Base-by-base conservation (phyloP, 2,329 filamentous ascomycete genomes). In the Fusarium luffae region DNA sequence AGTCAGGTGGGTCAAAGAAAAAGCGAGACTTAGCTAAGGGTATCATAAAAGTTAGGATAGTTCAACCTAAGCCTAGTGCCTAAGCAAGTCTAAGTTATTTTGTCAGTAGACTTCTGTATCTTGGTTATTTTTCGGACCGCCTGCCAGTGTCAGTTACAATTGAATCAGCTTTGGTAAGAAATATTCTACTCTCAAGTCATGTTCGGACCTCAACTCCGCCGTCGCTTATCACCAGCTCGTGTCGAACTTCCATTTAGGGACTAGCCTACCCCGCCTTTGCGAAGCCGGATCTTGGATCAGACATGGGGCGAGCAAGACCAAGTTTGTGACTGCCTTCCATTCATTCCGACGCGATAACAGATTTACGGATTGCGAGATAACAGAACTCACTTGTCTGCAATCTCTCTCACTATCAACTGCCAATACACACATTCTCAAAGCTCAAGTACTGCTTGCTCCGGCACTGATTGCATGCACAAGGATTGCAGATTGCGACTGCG, bases 191-290 rank as follows among this genome's bases (percentile, higher is more conserved):
- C n/a, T n/a, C n/a, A n/a, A n/a, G 5, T 50, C 37, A 32, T 32
- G 30, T 32, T 61, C 49, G 44, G 12, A 30, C 28, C 28, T 30
- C 13, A 30, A 30, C 28, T 30, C 28, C 12, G 59, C 12, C 18
- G 40, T 50, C 40, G 23, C 40, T 34, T 44, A 61, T 55, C 63
- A 28, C 2, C 4, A n/a, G 3, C 19, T 56, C 54, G 58, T 46
- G 14, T 30, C 14, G 32, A 56, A 55, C 54, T 48, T 42, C 60
- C 54, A 1, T 23, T 14, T 12, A 4, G 0, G 37, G 61, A 27
- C 30, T 66, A 66, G 61, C 19, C 4, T 41, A 62, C 62, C 63
- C 63, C 63, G 54, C 63, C 46, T 51, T 59, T 52, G 48, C 21
- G 37, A 54, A 27, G n/a, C 23, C 14, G 42, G 40, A 44, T 32